These are phyloP conservation scores for Metarhizium rileyi DNA, from an alignment of 2,329 filamentous ascomycete genomes.

Conservation along the genomic window DNA sequence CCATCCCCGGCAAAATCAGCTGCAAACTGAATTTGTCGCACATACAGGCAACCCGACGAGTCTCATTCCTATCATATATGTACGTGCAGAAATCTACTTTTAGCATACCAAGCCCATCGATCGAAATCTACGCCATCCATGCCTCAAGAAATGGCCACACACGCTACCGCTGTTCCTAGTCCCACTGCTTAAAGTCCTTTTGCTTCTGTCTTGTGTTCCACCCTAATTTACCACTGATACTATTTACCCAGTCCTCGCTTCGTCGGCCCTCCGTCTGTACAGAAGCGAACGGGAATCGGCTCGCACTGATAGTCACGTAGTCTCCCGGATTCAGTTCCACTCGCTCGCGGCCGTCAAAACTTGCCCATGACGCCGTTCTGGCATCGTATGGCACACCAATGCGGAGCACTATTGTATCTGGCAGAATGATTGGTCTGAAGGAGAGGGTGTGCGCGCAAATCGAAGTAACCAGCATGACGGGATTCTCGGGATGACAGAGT, in stretches of 20 bases:
- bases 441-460: constrained; percentile 93
- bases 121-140: too few species aligned
- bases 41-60: too few species aligned
- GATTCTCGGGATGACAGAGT: constrained; percentile 91
- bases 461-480: constrained; percentile 86
- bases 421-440: constrained; percentile 92
- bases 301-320: constrained; percentile 77
- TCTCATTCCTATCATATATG: too few species aligned
- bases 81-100: too few species aligned
- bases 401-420: constrained; percentile 88
- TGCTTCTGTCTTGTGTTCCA: constrained; percentile 77
- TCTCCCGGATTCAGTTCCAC: constrained; percentile 69
- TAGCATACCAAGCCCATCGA: too few species aligned
- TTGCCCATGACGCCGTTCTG: constrained; percentile 86
- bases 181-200: constrained; percentile 48
- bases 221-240: constrained; percentile 66
- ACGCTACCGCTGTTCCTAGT: constrained; percentile 11
- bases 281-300: constrained; percentile 68
- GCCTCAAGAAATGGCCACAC: background rate
- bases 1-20: too few species aligned
- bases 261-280: constrained; percentile 60
- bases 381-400: constrained; percentile 93
- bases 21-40: too few species aligned
- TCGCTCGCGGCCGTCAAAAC: constrained; percentile 88
- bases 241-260: constrained; percentile 74